These are phyloP conservation scores for Luffa aegyptiaca DNA, from an alignment of 306 rosid genomes.

Conservation along the genomic window DNA sequence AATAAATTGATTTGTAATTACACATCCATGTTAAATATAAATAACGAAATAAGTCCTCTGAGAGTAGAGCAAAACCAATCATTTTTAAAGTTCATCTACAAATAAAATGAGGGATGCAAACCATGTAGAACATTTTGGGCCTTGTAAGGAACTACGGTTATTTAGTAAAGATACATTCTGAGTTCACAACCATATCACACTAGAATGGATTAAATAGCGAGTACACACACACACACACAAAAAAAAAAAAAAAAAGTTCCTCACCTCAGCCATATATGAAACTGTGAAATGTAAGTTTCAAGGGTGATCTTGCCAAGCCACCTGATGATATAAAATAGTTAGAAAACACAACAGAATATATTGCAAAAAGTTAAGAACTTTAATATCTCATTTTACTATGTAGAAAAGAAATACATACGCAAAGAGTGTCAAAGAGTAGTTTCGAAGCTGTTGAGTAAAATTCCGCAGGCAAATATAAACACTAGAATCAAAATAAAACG, in stretches of 20 bases:
- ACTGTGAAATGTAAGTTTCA: slow-evolving; percentile 97
- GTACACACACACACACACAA: no score
- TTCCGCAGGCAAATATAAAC: slow-evolving; percentile 92
- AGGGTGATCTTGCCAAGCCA: slow-evolving; percentile 99
- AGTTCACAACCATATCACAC: neutral
- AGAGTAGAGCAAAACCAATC: neutral
- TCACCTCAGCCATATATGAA: slow-evolving; percentile 99
- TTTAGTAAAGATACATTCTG: neutral
- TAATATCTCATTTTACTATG: slow-evolving; percentile 1
- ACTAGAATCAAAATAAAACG: slow-evolving; percentile 31
- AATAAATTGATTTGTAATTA: neutral
- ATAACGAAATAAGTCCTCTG: neutral
- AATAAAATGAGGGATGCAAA: neutral
- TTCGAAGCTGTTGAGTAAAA: slow-evolving; percentile 77
- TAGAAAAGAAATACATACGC: slow-evolving; percentile 57
- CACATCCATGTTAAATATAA: neutral
- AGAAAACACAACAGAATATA: neutral
- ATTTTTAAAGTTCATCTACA: neutral
- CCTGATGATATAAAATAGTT: slow-evolving; percentile 31
- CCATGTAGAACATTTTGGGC: neutral
- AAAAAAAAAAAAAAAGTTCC: neutral
- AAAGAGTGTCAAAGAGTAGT: slow-evolving; percentile 69
- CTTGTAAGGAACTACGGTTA: neutral
- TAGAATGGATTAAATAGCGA: neutral
- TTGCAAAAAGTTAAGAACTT: neutral